Percentiles rank a stretch among this genome's conserved stretches.
These are phyloP conservation scores for Diplodia sapinea DNA, from an alignment of 2,329 filamentous ascomycete species.

Conservation along the genomic window DNA sequence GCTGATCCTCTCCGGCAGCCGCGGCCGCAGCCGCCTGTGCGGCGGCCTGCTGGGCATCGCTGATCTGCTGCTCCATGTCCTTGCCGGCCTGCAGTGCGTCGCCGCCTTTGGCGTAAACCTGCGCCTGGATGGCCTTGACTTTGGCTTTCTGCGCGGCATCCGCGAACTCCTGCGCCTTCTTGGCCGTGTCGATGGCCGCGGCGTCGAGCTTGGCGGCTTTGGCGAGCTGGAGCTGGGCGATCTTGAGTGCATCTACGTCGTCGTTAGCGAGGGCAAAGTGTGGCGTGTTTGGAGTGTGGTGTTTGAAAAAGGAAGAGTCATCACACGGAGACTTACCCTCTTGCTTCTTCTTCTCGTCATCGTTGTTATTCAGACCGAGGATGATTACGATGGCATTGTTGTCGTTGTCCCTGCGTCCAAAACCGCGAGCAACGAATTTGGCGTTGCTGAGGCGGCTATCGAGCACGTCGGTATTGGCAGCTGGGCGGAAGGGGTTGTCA, in stretches of 20 bases:
- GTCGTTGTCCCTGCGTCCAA: neutral
- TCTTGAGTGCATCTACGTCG: slow-evolving; percentile 7
- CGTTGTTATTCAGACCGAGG: slow-evolving; percentile 7
- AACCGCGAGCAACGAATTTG: slow-evolving; percentile 6
- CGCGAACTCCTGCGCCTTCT: slow-evolving; percentile 19
- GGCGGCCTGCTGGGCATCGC: slow-evolving; percentile 6
- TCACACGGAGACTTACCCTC: neutral
- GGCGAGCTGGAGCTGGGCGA: slow-evolving; percentile 19
- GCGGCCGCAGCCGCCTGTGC: slow-evolving; percentile 3
- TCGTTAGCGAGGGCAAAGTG: neutral
- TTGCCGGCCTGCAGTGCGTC: slow-evolving; percentile 16
- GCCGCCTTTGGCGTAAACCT: slow-evolving; percentile 6
- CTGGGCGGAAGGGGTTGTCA: neutral
- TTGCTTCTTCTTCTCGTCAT: slow-evolving; percentile 16
- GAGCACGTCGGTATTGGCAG: slow-evolving; percentile 12
- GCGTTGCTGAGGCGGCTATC: slow-evolving; percentile 1
- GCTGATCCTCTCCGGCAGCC: slow-evolving; percentile 2
- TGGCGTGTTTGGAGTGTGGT: neutral
- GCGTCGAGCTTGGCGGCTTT: slow-evolving; percentile 18
- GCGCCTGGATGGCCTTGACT: slow-evolving; percentile 16
- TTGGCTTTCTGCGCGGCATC: slow-evolving; percentile 15
- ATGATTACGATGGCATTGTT: slow-evolving; percentile 18
- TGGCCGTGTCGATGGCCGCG: slow-evolving; percentile 17
- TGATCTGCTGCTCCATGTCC: slow-evolving; percentile 1
- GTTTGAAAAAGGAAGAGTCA: neutral